A percentile compares a stretch with the other conserved stretches of the same genome.
Conservation (phyloP, 2,329 filamentous ascomycete genomes). For the Exophiala viscosa region DNA sequence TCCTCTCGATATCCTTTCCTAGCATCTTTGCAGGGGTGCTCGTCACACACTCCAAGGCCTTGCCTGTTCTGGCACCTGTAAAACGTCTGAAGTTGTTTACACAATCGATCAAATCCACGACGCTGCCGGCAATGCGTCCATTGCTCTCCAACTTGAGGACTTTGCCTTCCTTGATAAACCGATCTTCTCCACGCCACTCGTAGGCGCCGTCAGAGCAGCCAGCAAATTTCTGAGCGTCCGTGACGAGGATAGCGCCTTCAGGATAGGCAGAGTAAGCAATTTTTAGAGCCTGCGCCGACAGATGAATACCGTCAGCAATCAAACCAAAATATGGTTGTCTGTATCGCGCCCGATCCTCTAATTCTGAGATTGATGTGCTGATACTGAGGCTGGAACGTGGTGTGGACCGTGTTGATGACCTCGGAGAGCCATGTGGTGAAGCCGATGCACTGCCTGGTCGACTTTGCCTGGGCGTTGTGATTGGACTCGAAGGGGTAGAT, state of each 20-base stretch:
- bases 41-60: slow-evolving; percentile 70
- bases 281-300: slow-evolving; percentile 83
- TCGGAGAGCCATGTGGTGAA: slow-evolving; percentile 20
- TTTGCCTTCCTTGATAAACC: slow-evolving; percentile 59
- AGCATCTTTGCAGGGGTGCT: slow-evolving; percentile 74
- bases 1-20: slow-evolving; percentile 52
- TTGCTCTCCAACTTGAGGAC: slow-evolving; percentile 74
- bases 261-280: slow-evolving; percentile 86
- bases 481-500: slow-evolving; percentile 42
- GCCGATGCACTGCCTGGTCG: slow-evolving; percentile 14
- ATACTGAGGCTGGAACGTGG: slow-evolving; percentile 25
- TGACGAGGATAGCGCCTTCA: slow-evolving; percentile 80
- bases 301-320: slow-evolving; percentile 85
- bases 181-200: slow-evolving; percentile 73
- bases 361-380: slow-evolving; percentile 19
- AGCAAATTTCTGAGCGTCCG: slow-evolving; percentile 84
- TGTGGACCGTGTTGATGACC: slow-evolving; percentile 23
- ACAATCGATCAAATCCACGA: slow-evolving; percentile 68
- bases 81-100: slow-evolving; percentile 76
- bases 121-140: slow-evolving; percentile 70
- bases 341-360: slow-evolving; percentile 15
- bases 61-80: slow-evolving; percentile 64
- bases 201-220: slow-evolving; percentile 81
- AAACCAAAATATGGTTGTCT: slow-evolving; percentile 73
- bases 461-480: slow-evolving; percentile 22